Conservation (phyloP, 1,284 basidiomycete genomes). For the Ganoderma sinense region DNA sequence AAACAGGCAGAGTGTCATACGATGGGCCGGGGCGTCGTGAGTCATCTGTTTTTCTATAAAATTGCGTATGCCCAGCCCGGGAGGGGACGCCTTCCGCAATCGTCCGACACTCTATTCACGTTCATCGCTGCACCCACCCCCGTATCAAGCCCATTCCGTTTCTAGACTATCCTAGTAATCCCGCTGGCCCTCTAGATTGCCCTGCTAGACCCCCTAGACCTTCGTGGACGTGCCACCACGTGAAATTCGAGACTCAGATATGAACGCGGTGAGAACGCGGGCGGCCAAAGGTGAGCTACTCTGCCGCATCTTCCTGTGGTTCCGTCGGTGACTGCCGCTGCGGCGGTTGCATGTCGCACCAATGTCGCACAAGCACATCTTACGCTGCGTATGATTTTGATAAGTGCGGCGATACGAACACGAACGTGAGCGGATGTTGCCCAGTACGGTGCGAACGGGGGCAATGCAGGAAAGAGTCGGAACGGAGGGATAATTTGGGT, state of each 20-base stretch:
- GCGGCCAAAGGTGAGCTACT: conserved; percentile 25
- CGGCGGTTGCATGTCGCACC: conserved; percentile 16
- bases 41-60: conserved; percentile 1
- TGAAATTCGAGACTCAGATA: not conserved
- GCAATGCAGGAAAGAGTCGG: not conserved
- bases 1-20: conserved; percentile 2
- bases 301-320: not conserved
- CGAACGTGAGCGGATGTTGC: not conserved
- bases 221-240: not conserved
- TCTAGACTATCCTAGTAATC: conserved; percentile 4
- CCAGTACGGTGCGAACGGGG: not conserved
- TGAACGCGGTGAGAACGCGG: conserved; percentile 26
- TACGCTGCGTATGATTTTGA: not conserved
- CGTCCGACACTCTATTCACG: conserved; percentile 5
- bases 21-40: not conserved
- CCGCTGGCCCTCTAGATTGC: not conserved
- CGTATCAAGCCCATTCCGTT: not conserved
- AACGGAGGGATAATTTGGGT: conserved; percentile 9
- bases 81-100: not conserved
- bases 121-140: not conserved
- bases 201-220: not conserved
- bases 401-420: conserved; percentile 19
- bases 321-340: conserved; percentile 9
- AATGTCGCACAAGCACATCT: conserved; percentile 11
- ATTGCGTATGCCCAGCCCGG: not conserved